Evolutionary conservation across 768 basidiomycete genomes (phyloP), one percentile per base, ranked within the genome.

Genomic region (Amanita muscaria): DNA sequence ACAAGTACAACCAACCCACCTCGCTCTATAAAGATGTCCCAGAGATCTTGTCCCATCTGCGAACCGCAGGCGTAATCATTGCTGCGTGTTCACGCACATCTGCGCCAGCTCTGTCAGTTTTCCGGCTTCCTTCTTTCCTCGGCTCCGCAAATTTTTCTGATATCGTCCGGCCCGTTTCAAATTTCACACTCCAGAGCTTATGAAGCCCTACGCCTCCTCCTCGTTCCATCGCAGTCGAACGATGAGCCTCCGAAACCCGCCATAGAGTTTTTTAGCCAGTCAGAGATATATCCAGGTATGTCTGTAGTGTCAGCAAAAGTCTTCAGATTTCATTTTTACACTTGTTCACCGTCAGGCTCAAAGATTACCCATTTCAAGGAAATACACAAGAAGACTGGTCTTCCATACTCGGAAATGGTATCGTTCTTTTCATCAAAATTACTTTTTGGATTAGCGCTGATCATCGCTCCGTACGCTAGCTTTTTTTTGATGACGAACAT

Each of bases 381-480:
- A 36, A 55, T 92, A 18, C 82, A 88, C 56, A 64, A 75, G 38
- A 72, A 76, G 53, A 90, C 88, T 0, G 81, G 80, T 2, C 77
- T 91, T 40, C 77, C 85, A 0, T 90, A 87, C 54, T 72, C 74
- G 6, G 79, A 88, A 50, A 91, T 91, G 88, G 85, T 83, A 1
- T 31, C 6, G 0, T 21, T 3, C 19, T 34, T n/a, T n/a, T n/a
- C n/a, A n/a, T n/a, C n/a, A n/a, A n/a, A n/a, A n/a, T n/a, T n/a
- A n/a, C n/a, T n/a, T n/a, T n/a, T n/a, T n/a, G n/a, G n/a, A n/a
- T n/a, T n/a, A n/a, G n/a, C n/a, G n/a, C n/a, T n/a, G n/a, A n/a
- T n/a, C n/a, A n/a, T n/a, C n/a, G n/a, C n/a, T n/a, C n/a, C n/a
- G n/a, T n/a, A n/a, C n/a, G n/a, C n/a, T n/a, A 79, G 77, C 64